These are phyloP conservation scores for Fraxinus floribunda DNA, from an alignment of 305 asterid species.

Conservation along the genomic window DNA sequence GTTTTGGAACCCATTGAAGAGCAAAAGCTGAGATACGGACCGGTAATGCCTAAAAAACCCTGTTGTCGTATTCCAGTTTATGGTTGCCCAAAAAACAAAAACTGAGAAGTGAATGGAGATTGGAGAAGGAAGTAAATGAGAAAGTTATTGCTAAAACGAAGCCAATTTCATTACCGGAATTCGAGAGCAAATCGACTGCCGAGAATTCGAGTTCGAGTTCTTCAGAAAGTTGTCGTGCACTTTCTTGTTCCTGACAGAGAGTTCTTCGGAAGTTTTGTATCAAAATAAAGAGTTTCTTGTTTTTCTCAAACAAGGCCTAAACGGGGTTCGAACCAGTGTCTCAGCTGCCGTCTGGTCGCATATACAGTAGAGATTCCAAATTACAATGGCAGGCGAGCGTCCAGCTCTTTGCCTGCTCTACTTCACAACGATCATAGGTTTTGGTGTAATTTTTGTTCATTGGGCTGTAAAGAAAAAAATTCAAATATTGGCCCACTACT, in stretches of 20 bases:
- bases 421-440: not conserved
- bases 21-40: not conserved
- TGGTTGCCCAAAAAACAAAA: not conserved
- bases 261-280: constrained; percentile 30
- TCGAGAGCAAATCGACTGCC: too few species aligned
- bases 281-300: constrained; percentile 34
- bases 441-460: too few species aligned
- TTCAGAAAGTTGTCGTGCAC: constrained; percentile 61
- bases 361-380: too few species aligned
- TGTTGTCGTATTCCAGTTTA: not conserved
- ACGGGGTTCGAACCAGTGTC: constrained; percentile 30
- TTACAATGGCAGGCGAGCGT: not conserved
- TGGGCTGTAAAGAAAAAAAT: too few species aligned
- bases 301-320: constrained; percentile 35
- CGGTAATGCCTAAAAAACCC: not conserved
- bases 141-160: not conserved
- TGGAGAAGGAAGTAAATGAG: not conserved
- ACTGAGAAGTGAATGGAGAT: not conserved
- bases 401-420: not conserved
- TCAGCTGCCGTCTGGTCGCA: not conserved
- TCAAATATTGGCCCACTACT: not conserved
- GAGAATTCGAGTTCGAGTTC: constrained; percentile 49
- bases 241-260: constrained; percentile 44
- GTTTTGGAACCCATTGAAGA: not conserved
- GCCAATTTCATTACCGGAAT: too few species aligned